Base-by-base conservation (phyloP, 495 filamentous ascomycete genomes). In the Xylaria venustula region DNA sequence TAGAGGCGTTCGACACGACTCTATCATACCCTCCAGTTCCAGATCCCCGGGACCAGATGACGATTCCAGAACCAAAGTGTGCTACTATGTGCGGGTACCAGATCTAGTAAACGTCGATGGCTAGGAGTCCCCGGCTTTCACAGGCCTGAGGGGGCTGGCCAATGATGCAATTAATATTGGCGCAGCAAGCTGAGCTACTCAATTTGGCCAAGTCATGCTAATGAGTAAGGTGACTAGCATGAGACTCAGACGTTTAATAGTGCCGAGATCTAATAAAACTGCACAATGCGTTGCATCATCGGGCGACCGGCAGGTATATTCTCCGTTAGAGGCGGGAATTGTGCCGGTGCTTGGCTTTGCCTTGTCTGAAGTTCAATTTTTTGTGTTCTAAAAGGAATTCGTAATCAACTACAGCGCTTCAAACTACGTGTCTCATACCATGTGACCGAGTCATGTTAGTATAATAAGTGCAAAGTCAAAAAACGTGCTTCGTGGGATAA, bases 21-120 rank as follows among this genome's bases (percentile, higher is more conserved):
- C n/a, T n/a, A n/a, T n/a, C n/a, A n/a, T n/a, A n/a, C n/a, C 51
- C 51, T 42, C 36, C 34, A n/a, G 51, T 54, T 19, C 51, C 51
- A 42, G 11, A 54, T 42, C 19, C 51, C 23, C 36, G 51, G 51
- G 19, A 54, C 23, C 14, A 14, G 51, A 37, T 22, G 14, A 17
- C 36, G 36, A 42, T 25, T 19, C 22, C 36, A 22, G 23, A 25
- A 36, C 14, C 15, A 26, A 7, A 28, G 11, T 17, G 3, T 5
- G 5, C 34, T 53, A 32, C 34, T 34, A 40, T 28, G 30, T 22
- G 48, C 9, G 17, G 19, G 17, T 12, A 32, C 19, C 15, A 9
- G 25, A 36, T 51, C 28, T 28, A 36, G n/a, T n/a, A n/a, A n/a
- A n/a, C n/a, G n/a, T n/a, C n/a, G n/a, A n/a, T n/a, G 20, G 48